These are phyloP conservation scores for Stephania yunnanensis DNA, from an alignment of 164 flowering plant species.

Conservation along the genomic window DNA sequence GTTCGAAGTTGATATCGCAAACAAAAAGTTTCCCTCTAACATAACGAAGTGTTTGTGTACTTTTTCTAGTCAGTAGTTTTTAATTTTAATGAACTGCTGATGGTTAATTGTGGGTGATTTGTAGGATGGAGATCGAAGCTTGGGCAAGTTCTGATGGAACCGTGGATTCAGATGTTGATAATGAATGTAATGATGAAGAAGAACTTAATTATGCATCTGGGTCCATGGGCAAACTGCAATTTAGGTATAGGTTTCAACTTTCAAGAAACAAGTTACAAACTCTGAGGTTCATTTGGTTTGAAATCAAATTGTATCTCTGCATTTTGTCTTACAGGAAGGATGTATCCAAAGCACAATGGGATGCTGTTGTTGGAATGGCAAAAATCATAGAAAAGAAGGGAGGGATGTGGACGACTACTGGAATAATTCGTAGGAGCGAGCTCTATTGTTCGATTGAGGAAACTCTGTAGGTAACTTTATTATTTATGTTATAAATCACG, in stretches of 20 bases:
- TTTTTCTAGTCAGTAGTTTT: not conserved
- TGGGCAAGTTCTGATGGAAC: constrained; percentile 21
- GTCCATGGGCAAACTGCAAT: constrained; percentile 34
- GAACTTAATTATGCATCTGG: constrained; percentile 25
- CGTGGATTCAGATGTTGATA: constrained; percentile 25
- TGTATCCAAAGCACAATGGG: constrained; percentile 63
- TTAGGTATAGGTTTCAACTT: constrained; percentile 27
- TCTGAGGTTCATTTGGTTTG: not conserved
- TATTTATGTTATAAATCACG: not conserved
- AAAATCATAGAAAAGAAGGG: constrained; percentile 67
- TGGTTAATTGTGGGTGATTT: not conserved
- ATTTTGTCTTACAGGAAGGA: constrained; percentile 36
- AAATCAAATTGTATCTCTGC: not conserved
- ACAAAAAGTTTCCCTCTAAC: not conserved
- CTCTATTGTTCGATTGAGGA: constrained; percentile 65
- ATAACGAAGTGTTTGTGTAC: not conserved
- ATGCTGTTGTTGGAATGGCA: constrained; percentile 54
- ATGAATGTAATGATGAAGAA: constrained; percentile 21
- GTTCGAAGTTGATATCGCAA: no score
- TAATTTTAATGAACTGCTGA: not conserved
- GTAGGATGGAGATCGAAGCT: constrained; percentile 16
- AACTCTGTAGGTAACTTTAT: constrained; percentile 43
- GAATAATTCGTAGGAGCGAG: constrained; percentile 58
- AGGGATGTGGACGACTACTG: constrained; percentile 58
- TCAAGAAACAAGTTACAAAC: not conserved